Base-by-base conservation (phyloP, 495 filamentous ascomycete species). In the Penicillium verhagenii region DNA sequence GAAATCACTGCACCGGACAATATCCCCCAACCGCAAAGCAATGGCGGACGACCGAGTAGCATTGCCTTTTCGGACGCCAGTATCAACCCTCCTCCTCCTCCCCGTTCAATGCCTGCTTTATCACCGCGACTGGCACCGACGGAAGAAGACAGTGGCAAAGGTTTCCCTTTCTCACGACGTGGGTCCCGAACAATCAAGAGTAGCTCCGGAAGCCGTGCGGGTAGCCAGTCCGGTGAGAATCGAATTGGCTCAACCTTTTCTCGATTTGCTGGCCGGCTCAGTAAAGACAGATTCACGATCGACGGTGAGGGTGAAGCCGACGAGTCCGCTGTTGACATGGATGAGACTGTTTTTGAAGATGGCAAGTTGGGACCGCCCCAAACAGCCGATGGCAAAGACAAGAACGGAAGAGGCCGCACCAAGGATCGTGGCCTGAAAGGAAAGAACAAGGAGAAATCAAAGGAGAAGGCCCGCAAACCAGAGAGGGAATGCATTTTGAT, bases 401-500 rank as follows among this genome's bases (percentile, higher is more conserved):
- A 59, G 59, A 62, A 50, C 61, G 68, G 50, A 26, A 57, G 59
- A 28, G 63, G 48, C n/a, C 68, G 64, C 46, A 60, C 57, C n/a
- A 67, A 63, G 26, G 66, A 67, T 37, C 47, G 59, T 5, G 50
- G 47, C 18, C 31, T 40, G 33, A 68, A 64, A 43, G 63, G 64
- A 13, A 76, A 72, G 58, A 29, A 58, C 21, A 73, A 65, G 43
- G 73, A 77, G 29, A 79, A 72, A 47, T 71, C 64, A 16, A 76
- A 74, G 52, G 75, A 74, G 59, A 82, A 73, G 54, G 75, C 57
- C 69, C 65, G 54, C 28, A 78, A 71, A 43, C 82, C 84, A 7
- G 90, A 95, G 49, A 75, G 89, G 44, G 89, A 93, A 65, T 95
- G 90, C 72, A 58, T 72, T 25, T 67, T 85, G 37, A 82, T 84